phyloP scores from a whole-genome alignment of 805 yeast species.

The Grigorovia yakushimaensis region DNA sequence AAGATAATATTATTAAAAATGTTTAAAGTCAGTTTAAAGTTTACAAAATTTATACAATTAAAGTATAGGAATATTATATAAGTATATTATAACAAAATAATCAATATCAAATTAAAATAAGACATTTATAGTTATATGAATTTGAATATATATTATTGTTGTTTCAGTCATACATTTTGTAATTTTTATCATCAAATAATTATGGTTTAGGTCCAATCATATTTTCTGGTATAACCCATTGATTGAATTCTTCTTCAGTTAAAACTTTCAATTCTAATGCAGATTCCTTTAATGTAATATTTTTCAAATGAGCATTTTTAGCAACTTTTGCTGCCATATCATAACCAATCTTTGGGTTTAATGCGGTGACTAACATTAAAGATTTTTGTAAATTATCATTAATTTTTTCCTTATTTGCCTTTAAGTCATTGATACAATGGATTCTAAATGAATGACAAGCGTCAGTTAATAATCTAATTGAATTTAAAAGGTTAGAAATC shows the following conservation, averaged over 20 bases:
- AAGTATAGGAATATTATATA: too few relatives aligned
- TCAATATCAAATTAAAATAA: too few relatives aligned
- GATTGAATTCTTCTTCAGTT: constrained; percentile 77
- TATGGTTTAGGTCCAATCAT: constrained; percentile 84
- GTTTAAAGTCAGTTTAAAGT: too few relatives aligned
- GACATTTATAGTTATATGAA: too few relatives aligned
- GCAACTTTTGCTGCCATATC: constrained; percentile 97
- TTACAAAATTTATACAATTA: too few relatives aligned
- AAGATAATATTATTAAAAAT: too few relatives aligned
- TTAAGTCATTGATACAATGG: constrained; percentile 91
- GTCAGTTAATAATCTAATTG: constrained; percentile 82
- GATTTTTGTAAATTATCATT: constrained; percentile 85
- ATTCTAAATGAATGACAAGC: constrained; percentile 83
- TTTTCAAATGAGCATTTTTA: constrained; percentile 97
- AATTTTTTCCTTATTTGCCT: constrained; percentile 82
- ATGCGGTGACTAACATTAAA: constrained; percentile 94
- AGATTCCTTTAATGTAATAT: constrained; percentile 87
- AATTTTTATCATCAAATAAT: too few relatives aligned
- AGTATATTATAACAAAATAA: too few relatives aligned
- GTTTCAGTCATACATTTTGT: too few relatives aligned
- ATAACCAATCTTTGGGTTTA: constrained; percentile 98
- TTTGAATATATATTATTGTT: too few relatives aligned
- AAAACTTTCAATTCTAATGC: constrained; percentile 87
- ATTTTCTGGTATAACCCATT: constrained; percentile 96
- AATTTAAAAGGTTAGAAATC: constrained; percentile 81